Evolutionary conservation across 2,329 filamentous ascomycete species (phyloP).

Genomic region (Sclerotinia glacialis): DNA sequence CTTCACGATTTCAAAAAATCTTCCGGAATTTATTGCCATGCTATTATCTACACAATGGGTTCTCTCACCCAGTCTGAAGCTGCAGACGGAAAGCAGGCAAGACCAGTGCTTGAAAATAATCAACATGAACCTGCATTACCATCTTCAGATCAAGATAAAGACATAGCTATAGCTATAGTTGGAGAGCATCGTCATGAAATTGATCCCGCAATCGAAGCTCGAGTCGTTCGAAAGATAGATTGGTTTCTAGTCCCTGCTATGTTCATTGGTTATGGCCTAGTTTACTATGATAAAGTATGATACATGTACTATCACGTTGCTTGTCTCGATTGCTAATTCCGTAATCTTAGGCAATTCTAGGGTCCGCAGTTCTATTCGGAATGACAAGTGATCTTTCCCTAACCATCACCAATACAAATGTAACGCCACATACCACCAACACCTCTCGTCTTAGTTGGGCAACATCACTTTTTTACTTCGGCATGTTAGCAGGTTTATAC

Average conservation of each 20-base stretch:
- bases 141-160: slow-evolving; percentile 28
- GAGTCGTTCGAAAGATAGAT: slow-evolving; percentile 65
- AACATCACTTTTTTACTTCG: slow-evolving; percentile 77
- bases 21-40: neutral
- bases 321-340: neutral
- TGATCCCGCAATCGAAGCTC: slow-evolving; percentile 53
- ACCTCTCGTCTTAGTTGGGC: slow-evolving; percentile 72
- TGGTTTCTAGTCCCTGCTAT: slow-evolving; percentile 65
- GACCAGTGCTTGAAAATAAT: neutral
- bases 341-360: slow-evolving; percentile 61
- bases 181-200: slow-evolving; percentile 33
- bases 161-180: slow-evolving; percentile 36
- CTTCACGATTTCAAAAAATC: neutral
- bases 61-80: no score
- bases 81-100: neutral
- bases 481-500: slow-evolving; percentile 71
- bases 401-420: slow-evolving; percentile 49
- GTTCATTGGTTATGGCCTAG: slow-evolving; percentile 62
- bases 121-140: neutral
- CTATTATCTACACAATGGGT: neutral
- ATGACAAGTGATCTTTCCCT: slow-evolving; percentile 69
- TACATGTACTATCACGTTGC: neutral
- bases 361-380: slow-evolving; percentile 69
- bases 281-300: slow-evolving; percentile 65
- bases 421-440: slow-evolving; percentile 54